phyloP scores from a whole-genome alignment of 73 alveolate species.

The Symbiodinium pilosum region DNA sequence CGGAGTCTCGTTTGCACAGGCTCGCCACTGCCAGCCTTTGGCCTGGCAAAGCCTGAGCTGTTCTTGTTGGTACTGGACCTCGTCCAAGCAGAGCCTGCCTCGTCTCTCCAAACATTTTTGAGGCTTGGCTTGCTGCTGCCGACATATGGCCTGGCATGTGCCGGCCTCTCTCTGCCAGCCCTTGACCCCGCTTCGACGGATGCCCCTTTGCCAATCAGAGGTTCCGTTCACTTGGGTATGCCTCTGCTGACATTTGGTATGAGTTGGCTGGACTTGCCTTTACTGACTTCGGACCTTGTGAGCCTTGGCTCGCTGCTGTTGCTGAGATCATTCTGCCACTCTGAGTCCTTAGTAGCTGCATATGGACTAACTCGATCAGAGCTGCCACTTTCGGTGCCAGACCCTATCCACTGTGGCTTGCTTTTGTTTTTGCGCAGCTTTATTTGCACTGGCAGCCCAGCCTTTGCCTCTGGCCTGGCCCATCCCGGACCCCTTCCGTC shows the following conservation, averaged over 20 bases:
- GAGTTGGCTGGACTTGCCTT: not conserved
- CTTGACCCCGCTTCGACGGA: not conserved
- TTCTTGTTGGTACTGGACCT: not conserved
- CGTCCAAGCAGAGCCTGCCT: not conserved
- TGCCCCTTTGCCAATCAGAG: too few relatives aligned
- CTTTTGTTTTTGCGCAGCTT: not conserved
- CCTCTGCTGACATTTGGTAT: constrained; percentile 14
- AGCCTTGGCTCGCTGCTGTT: not conserved
- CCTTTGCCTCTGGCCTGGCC: constrained; percentile 9
- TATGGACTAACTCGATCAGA: constrained; percentile 18
- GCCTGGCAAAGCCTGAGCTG: constrained; percentile 17
- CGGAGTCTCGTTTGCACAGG: not conserved
- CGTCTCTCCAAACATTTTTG: not conserved
- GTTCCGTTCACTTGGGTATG: not conserved
- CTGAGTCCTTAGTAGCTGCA: not conserved
- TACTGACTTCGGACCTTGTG: not conserved
- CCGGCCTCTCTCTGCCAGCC: not conserved
- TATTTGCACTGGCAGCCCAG: not conserved
- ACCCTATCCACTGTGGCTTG: constrained; percentile 18
- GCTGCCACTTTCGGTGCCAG: not conserved
- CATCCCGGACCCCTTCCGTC: not conserved
- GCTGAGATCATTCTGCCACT: not conserved
- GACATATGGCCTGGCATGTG: constrained; percentile 13
- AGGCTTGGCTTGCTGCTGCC: not conserved
- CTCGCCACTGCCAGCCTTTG: not conserved